Evolutionary conservation across 2,329 filamentous ascomycete genomes (phyloP).

Genomic region (Aphanoascus verrucosus): DNA sequence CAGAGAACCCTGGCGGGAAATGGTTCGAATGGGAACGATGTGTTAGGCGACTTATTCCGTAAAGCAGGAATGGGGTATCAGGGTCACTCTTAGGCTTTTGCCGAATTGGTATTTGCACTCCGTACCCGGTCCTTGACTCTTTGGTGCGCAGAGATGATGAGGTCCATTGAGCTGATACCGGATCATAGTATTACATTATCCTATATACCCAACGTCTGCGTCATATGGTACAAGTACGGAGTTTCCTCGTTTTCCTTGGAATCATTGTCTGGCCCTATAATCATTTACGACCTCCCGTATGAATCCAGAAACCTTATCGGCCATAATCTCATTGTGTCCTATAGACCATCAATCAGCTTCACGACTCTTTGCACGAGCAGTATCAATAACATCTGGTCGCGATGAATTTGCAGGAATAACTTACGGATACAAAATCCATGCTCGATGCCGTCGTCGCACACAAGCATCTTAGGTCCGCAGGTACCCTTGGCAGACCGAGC

Average conservation of each 20-base stretch:
- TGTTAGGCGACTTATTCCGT: conserved; percentile 25
- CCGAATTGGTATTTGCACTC: no score
- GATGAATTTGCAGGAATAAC: conserved; percentile 18
- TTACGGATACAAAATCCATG: conserved; percentile 51
- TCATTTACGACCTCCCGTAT: conserved; percentile 33
- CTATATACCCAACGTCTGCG: conserved; percentile 4
- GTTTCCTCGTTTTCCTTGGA: neutral
- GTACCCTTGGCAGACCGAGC: conserved; percentile 29
- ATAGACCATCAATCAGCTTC: conserved; percentile 5
- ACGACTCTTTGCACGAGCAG: neutral
- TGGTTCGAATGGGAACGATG: conserved; percentile 8
- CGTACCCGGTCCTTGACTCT: no score
- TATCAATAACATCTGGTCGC: neutral
- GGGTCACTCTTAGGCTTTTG: neutral
- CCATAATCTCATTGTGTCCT: conserved; percentile 40
- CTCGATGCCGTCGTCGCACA: conserved; percentile 45
- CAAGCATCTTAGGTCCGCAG: conserved; percentile 42
- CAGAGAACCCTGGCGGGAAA: neutral
- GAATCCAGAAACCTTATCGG: conserved; percentile 41
- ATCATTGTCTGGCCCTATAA: conserved; percentile 9
- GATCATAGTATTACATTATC: conserved; percentile 5
- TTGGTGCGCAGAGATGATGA: no score
- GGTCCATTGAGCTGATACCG: neutral
- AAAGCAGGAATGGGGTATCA: conserved; percentile 24
- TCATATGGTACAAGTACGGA: neutral